phyloP scores from a whole-genome alignment of 2,329 filamentous ascomycete species.

The Colletotrichum sidae region DNA sequence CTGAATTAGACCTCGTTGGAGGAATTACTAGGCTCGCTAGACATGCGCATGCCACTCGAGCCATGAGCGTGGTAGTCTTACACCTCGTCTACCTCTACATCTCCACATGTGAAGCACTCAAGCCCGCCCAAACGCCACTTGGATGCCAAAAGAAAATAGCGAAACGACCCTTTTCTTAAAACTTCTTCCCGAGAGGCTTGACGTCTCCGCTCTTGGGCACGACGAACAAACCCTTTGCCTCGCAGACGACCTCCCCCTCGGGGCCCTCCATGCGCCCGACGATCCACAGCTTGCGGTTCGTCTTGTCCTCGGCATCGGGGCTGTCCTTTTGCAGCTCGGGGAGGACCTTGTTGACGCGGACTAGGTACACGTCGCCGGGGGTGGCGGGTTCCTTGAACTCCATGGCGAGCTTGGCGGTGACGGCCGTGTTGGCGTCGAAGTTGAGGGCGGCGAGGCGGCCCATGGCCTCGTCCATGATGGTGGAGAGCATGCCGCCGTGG shows the following conservation, averaged over 20 bases:
- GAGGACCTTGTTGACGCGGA: slow-evolving; percentile 21
- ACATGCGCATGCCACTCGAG: too few species aligned
- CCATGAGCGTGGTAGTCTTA: too few species aligned
- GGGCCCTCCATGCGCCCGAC: slow-evolving; percentile 28
- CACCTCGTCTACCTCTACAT: too few species aligned
- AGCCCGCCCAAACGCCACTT: background rate
- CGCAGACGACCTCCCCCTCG: slow-evolving; percentile 9
- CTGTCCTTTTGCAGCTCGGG: slow-evolving; percentile 20
- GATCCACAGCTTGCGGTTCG: slow-evolving; percentile 35
- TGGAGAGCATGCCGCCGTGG: slow-evolving; percentile 51
- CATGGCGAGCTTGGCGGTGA: slow-evolving; percentile 30
- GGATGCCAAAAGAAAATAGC: too few species aligned
- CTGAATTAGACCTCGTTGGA: too few species aligned
- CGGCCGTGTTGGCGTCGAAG: slow-evolving; percentile 31
- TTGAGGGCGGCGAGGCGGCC: slow-evolving; percentile 39
- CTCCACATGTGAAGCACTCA: too few species aligned
- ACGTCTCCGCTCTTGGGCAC: slow-evolving; percentile 33
- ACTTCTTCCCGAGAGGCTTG: slow-evolving; percentile 26
- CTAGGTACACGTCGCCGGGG: slow-evolving; percentile 26
- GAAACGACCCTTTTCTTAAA: background rate
- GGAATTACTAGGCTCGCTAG: too few species aligned
- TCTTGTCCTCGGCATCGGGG: slow-evolving; percentile 31
- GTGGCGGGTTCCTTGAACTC: slow-evolving; percentile 29
- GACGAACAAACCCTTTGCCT: slow-evolving; percentile 35
- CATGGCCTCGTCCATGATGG: slow-evolving; percentile 53